phyloP scores from a whole-genome alignment of 1,284 basidiomycete genomes.

The Apiotrichum porosum region DNA sequence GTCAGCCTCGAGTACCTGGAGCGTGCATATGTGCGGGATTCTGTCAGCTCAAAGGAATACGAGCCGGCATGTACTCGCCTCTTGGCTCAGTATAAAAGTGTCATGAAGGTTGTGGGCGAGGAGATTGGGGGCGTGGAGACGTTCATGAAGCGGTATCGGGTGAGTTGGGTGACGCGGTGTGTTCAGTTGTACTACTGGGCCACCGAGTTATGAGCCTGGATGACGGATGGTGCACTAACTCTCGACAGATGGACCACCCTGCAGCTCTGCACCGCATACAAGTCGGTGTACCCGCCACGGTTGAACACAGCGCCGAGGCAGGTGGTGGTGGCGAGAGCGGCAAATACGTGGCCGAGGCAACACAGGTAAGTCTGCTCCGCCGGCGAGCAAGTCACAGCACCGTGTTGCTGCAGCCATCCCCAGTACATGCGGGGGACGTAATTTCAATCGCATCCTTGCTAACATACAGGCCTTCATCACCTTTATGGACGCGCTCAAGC shows the following conservation, averaged over 20 bases:
- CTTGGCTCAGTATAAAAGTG: conserved; percentile 93
- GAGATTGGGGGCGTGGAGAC: conserved; percentile 75
- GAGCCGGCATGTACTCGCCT: conserved; percentile 90
- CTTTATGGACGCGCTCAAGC: conserved; percentile 94
- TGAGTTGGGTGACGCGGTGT: too few species aligned
- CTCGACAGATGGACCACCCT: conserved; percentile 87
- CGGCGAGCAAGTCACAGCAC: background rate
- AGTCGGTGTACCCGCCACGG: conserved; percentile 92
- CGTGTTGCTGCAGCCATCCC: too few species aligned
- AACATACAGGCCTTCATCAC: conserved; percentile 81
- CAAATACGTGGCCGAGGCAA: conserved; percentile 98
- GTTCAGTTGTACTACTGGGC: too few species aligned
- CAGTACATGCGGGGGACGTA: too few species aligned
- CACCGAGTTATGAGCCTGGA: too few species aligned
- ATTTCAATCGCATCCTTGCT: too few species aligned
- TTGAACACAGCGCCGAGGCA: conserved; percentile 78
- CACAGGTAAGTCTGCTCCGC: conserved; percentile 69
- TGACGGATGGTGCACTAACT: too few species aligned
- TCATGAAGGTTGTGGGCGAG: conserved; percentile 85
- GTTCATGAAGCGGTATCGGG: conserved; percentile 87
- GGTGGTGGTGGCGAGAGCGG: conserved; percentile 74
- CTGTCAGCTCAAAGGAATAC: conserved; percentile 87
- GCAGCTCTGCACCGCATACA: conserved; percentile 84
- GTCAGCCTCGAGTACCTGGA: conserved; percentile 91
- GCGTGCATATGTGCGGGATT: conserved; percentile 89